Evolutionary conservation across 331 rosid species (phyloP).

Genomic region (Cydonia oblonga): DNA sequence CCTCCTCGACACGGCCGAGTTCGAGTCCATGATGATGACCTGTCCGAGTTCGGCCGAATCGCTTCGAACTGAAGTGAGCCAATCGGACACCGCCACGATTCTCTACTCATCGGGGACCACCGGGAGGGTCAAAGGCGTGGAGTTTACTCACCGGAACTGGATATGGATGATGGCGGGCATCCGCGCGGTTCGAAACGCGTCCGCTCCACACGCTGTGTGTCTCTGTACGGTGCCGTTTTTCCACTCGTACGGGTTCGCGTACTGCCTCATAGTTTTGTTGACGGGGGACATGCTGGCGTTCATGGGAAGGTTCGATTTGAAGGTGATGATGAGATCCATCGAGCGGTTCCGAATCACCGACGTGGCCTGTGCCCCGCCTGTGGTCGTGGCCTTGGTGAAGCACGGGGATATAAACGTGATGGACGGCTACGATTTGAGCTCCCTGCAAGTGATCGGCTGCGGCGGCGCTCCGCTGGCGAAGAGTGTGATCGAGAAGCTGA

Average conservation of each 20-base stretch:
- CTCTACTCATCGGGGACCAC: slow-evolving; percentile 22
- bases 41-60: background rate
- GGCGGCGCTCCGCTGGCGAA: slow-evolving; percentile 20
- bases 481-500: slow-evolving; percentile 8
- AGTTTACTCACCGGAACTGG: slow-evolving; percentile 16
- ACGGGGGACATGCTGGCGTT: slow-evolving; percentile 10
- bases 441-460: slow-evolving; percentile 3
- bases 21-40: slow-evolving; percentile 19
- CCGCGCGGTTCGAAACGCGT: background rate
- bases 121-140: slow-evolving; percentile 20
- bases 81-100: slow-evolving; percentile 17
- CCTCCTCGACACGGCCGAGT: slow-evolving; percentile 13
- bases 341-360: slow-evolving; percentile 4
- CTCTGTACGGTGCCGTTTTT: slow-evolving; percentile 24
- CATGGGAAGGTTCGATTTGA: slow-evolving; percentile 13
- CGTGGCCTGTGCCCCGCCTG: slow-evolving; percentile 15
- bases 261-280: background rate
- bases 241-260: slow-evolving; percentile 21
- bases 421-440: slow-evolving; percentile 11
- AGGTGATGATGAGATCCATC: background rate
- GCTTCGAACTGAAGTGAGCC: background rate
- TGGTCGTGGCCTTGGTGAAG: background rate
- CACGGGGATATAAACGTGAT: background rate
- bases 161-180: background rate
- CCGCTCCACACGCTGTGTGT: background rate